phyloP scores from a whole-genome alignment of 257 asterid species.

The Schizonepeta tenuifolia region DNA sequence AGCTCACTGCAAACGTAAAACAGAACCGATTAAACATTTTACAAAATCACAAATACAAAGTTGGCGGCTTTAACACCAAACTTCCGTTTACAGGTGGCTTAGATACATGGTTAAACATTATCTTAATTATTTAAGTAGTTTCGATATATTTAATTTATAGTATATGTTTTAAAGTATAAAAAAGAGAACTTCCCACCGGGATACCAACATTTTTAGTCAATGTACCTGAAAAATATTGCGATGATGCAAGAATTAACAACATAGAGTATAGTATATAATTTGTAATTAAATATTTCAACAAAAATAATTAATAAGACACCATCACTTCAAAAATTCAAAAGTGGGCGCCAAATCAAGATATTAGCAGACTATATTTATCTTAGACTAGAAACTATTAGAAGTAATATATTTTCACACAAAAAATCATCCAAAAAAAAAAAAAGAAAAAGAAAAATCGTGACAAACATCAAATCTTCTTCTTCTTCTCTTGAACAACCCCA shows the following conservation, averaged over 20 bases:
- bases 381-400: neutral
- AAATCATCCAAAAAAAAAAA: neutral
- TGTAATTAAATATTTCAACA: neutral
- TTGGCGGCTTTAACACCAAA: neutral
- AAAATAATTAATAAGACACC: no score
- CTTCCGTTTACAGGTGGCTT: no score
- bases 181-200: no score
- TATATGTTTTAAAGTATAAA: no score
- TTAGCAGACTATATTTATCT: neutral
- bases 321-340: neutral
- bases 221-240: no score
- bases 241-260: neutral
- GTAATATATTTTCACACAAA: neutral
- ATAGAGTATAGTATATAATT: neutral
- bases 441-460: neutral
- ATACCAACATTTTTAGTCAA: no score
- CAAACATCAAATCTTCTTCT: neutral
- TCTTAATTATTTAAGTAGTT: no score
- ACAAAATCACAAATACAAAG: no score
- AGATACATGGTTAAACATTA: no score
- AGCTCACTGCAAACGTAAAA: no score
- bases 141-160: no score
- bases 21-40: no score
- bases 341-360: neutral
- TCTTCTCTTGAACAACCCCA: conserved; percentile 59